A percentile compares a stretch with the other conserved stretches of the same genome.
Conservation (phyloP, 371 early-diverging fungal genomes). For the Mycotypha africana region DNA sequence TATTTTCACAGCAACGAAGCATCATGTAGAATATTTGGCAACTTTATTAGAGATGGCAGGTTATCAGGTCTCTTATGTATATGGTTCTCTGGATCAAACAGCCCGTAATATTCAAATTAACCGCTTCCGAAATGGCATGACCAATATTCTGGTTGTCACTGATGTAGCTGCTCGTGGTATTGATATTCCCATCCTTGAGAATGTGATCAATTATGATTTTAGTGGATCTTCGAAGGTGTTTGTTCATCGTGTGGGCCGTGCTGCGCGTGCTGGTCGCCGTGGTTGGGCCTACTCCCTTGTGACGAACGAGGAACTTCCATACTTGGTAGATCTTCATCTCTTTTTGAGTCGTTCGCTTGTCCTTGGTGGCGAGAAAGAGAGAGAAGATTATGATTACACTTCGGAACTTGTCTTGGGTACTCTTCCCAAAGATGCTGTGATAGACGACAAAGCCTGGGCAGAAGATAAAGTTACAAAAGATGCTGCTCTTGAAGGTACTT, state of each 20-base stretch:
- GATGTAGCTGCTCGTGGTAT: conserved; percentile 99
- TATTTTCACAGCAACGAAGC: conserved; percentile 93
- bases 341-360: conserved; percentile 79
- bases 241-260: conserved; percentile 98
- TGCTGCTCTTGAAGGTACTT: conserved; percentile 58
- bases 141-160: conserved; percentile 90
- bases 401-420: conserved; percentile 78
- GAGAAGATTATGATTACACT: conserved; percentile 65
- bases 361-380: conserved; percentile 48
- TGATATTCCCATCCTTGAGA: conserved; percentile 96
- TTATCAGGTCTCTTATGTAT: conserved; percentile 79
- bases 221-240: conserved; percentile 91
- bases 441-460: conserved; percentile 72
- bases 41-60: conserved; percentile 66
- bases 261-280: conserved; percentile 91
- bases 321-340: conserved; percentile 87
- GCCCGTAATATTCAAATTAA: conserved; percentile 85
- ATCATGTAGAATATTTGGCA: conserved; percentile 93
- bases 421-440: conserved; percentile 65
- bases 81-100: conserved; percentile 92
- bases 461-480: conserved; percentile 51
- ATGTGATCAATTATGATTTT: conserved; percentile 98
- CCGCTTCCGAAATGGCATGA: conserved; percentile 74
- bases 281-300: conserved; percentile 93
- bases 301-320: conserved; percentile 87